These are phyloP conservation scores for Venturia aucupariae DNA, from an alignment of 2,329 filamentous ascomycete genomes.

Conservation along the genomic window DNA sequence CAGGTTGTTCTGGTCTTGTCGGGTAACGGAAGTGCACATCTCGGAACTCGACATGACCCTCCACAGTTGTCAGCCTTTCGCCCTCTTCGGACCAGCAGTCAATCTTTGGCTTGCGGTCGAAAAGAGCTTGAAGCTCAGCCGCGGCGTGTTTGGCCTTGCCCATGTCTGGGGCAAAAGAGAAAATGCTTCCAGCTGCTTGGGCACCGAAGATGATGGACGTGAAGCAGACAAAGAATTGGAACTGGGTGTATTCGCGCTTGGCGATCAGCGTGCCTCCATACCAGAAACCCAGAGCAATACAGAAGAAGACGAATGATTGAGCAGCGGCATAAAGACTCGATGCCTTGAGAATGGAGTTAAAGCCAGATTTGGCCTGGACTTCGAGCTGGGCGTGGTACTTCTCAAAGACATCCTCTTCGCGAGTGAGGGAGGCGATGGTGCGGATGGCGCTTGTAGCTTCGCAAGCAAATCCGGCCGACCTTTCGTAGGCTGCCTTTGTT, in stretches of 20 bases:
- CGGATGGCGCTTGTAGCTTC: constrained; percentile 91
- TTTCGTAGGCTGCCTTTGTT: constrained; percentile 69
- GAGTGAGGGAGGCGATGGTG: constrained; percentile 82
- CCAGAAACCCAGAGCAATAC: constrained; percentile 85
- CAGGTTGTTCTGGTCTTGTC: constrained; percentile 81
- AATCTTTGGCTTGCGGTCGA: constrained; percentile 72
- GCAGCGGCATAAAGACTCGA: constrained; percentile 73
- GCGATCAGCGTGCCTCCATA: constrained; percentile 74
- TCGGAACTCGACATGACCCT: constrained; percentile 79
- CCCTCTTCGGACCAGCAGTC: constrained; percentile 72
- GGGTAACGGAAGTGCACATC: constrained; percentile 94
- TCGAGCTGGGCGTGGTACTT: constrained; percentile 62
- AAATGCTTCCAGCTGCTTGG: constrained; percentile 82
- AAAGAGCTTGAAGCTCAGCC: constrained; percentile 67
- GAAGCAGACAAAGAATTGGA: constrained; percentile 91
- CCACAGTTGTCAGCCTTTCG: constrained; percentile 49
- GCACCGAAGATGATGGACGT: constrained; percentile 81
- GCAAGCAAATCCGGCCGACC: constrained; percentile 78
- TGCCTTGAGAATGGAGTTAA: constrained; percentile 67
- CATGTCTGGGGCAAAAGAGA: constrained; percentile 87
- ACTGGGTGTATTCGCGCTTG: constrained; percentile 60
- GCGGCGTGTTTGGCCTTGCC: constrained; percentile 84
- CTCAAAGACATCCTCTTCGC: constrained; percentile 69
- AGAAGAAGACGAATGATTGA: constrained; percentile 75
- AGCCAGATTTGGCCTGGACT: constrained; percentile 55